Conservation (phyloP, 2,329 filamentous ascomycete species). For the Fusarium nanum region DNA sequence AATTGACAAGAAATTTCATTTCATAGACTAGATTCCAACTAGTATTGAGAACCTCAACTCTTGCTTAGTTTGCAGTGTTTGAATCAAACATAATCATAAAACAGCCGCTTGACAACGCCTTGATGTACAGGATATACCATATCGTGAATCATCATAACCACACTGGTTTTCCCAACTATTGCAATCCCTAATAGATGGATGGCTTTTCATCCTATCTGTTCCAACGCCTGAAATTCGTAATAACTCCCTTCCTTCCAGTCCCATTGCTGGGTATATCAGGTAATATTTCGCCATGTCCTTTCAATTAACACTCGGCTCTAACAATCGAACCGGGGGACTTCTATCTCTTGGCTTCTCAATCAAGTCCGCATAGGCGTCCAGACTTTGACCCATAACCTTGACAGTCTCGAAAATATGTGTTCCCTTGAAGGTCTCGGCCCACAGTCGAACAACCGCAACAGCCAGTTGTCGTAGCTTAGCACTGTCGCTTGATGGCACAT, state of each 20-base stretch:
- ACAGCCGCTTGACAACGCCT: constrained; percentile 18
- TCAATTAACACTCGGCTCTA: constrained; percentile 41
- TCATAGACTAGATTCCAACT: not conserved
- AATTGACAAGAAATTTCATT: not conserved
- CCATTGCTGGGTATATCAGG: not conserved
- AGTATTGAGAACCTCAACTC: not conserved
- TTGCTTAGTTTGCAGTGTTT: not conserved
- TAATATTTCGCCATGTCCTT: not conserved
- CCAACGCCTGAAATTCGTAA: constrained; percentile 23
- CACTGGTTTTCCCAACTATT: constrained; percentile 3
- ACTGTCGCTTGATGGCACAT: constrained; percentile 60
- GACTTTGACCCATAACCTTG: constrained; percentile 66
- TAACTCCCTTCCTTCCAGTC: not conserved
- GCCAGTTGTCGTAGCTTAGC: constrained; percentile 67
- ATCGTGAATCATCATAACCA: constrained; percentile 22
- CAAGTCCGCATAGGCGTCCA: constrained; percentile 68
- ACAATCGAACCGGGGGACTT: constrained; percentile 47
- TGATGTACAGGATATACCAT: constrained; percentile 27
- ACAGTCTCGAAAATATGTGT: constrained; percentile 71
- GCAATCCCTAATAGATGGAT: not conserved
- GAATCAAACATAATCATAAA: not conserved
- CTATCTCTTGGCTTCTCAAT: constrained; percentile 66
- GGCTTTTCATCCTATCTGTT: not conserved
- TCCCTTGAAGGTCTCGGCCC: constrained; percentile 72
- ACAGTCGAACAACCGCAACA: constrained; percentile 68